phyloP scores from a whole-genome alignment of 371 early-diverging fungal genomes.

The Mortierella sp. region DNA sequence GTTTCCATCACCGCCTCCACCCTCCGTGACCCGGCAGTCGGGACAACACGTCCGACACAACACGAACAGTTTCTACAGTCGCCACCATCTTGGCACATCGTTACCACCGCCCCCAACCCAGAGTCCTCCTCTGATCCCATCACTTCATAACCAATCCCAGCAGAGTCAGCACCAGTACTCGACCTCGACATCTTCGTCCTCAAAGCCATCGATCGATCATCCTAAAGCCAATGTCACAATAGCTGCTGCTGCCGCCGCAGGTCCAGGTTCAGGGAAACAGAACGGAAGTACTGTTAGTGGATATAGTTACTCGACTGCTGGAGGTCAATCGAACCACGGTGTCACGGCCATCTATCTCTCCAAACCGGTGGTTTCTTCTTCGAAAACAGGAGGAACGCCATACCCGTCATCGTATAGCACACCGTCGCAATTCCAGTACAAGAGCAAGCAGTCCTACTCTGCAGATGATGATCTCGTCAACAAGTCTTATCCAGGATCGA shows the following conservation, averaged over 20 bases:
- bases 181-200: constrained; percentile 1
- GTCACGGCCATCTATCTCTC: constrained; percentile 47
- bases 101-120: constrained; percentile 35
- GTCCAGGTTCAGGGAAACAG: constrained; percentile 6
- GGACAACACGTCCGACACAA: constrained; percentile 22
- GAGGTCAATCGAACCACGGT: constrained; percentile 11
- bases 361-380: constrained; percentile 27
- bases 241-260: constrained; percentile 4
- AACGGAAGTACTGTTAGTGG: constrained; percentile 22
- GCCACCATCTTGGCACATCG: constrained; percentile 5
- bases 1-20: constrained; percentile 44
- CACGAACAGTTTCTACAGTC: constrained; percentile 11
- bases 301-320: constrained; percentile 27
- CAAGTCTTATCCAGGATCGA: constrained; percentile 15
- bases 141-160: constrained; percentile 2
- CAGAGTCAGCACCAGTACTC: constrained; percentile 10
- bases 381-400: neutral
- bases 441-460: constrained; percentile 9
- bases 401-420: constrained; percentile 17
- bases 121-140: constrained; percentile 15
- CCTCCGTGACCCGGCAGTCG: constrained; percentile 33
- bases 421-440: constrained; percentile 7
- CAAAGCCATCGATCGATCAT: constrained; percentile 11
- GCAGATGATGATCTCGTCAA: constrained; percentile 20
- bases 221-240: constrained; percentile 2